Evolutionary conservation across 2,329 filamentous ascomycete genomes (phyloP).

Genomic region (Venturia carpophila): DNA sequence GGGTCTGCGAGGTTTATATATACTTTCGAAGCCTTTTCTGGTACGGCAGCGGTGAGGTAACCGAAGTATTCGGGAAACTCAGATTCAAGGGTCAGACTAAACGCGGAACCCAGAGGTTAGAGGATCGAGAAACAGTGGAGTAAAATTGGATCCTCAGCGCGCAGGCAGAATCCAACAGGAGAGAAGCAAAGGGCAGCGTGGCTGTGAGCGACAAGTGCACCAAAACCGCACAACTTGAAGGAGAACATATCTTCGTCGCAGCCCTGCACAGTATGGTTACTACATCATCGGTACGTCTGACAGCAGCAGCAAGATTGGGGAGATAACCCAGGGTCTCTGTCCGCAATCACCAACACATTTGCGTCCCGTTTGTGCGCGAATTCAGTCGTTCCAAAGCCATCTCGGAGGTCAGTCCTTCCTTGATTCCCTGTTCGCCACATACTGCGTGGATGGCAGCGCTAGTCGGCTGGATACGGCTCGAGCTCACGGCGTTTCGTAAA

Average conservation of each 20-base stretch:
- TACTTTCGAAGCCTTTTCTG: not conserved
- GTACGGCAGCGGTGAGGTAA: not conserved
- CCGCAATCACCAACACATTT: not conserved
- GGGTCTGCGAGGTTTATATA: not conserved
- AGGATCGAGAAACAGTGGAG: conserved; percentile 3
- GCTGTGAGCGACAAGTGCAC: not conserved
- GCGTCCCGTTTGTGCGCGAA: conserved; percentile 3
- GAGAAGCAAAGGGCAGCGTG: conserved; percentile 5
- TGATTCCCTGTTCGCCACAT: not conserved
- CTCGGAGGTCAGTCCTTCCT: not conserved
- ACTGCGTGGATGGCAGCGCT: not conserved
- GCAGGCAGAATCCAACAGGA: conserved; percentile 2
- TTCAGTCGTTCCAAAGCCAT: not conserved
- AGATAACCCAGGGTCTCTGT: not conserved
- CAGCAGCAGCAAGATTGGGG: not conserved
- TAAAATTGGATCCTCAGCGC: conserved; percentile 9
- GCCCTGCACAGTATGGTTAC: not conserved
- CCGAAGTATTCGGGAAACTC: not conserved
- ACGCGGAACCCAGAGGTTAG: conserved; percentile 10
- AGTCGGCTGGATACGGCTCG: conserved; percentile 1
- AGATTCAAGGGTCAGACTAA: conserved; percentile 12
- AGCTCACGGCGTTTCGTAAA: not conserved
- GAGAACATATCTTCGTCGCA: not conserved
- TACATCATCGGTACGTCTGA: conserved; percentile 7
- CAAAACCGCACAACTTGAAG: not conserved